These are phyloP conservation scores for Ampelocalamus luodianensis DNA, from an alignment of 176 grass and related monocot species.

Conservation along the genomic window DNA sequence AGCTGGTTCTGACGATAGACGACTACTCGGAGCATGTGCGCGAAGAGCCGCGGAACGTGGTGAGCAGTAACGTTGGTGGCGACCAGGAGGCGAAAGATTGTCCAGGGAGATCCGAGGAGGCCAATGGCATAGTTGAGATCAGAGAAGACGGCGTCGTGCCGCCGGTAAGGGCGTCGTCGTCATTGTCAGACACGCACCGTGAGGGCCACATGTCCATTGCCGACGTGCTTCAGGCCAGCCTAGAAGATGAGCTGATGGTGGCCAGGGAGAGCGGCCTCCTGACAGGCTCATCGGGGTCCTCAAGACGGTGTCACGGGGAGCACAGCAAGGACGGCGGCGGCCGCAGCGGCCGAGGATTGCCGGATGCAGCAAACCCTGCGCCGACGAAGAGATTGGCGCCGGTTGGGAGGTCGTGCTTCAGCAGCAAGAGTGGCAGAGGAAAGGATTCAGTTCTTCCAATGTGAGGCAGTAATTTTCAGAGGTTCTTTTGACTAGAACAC, in stretches of 20 bases:
- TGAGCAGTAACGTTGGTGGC: constrained; percentile 11
- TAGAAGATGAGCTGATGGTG: constrained; percentile 69
- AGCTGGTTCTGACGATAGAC: constrained; percentile 39
- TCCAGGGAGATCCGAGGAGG: constrained; percentile 38
- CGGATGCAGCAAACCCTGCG: constrained; percentile 33
- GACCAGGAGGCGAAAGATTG: constrained; percentile 37
- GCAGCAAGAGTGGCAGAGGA: constrained; percentile 56
- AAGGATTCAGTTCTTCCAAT: constrained; percentile 62
- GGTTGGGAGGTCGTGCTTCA: constrained; percentile 68
- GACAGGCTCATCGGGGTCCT: constrained; percentile 43
- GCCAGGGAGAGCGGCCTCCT: constrained; percentile 69
- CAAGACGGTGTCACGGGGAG: constrained; percentile 47
- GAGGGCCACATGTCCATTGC: constrained; percentile 66
- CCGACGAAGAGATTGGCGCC: constrained; percentile 63
- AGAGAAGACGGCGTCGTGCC: constrained; percentile 43
- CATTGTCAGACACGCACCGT: constrained; percentile 49
- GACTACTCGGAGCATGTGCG: constrained; percentile 26
- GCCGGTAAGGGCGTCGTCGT: constrained; percentile 37
- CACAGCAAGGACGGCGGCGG: constrained; percentile 52
- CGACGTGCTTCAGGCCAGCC: constrained; percentile 68
- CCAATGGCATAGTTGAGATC: constrained; percentile 52
- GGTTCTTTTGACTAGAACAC: constrained; percentile 40
- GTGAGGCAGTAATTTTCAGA: constrained; percentile 15
- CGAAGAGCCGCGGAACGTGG: constrained; percentile 11
- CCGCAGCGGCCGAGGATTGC: constrained; percentile 43